Evolutionary conservation across 495 filamentous ascomycete species (phyloP).

Genomic region (Immersiella caudata): DNA sequence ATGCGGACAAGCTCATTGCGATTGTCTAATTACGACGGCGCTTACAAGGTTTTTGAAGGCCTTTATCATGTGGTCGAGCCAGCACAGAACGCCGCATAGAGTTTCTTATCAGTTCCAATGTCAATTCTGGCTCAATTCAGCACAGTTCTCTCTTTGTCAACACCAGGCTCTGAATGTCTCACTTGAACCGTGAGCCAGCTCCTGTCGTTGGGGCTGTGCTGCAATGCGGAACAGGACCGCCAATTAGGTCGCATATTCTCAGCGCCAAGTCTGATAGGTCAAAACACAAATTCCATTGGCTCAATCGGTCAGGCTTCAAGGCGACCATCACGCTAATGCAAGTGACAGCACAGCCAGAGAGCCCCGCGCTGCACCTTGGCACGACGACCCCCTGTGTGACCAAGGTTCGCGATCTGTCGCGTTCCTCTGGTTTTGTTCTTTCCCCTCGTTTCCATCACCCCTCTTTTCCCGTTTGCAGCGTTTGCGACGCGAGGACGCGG

Average conservation of each 20-base stretch:
- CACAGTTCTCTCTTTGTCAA: neutral
- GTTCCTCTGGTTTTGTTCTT: neutral
- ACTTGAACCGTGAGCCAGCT: neutral
- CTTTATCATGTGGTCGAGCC: too few species aligned
- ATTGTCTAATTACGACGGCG: too few species aligned
- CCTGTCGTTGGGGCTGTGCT: neutral
- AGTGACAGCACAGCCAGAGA: neutral
- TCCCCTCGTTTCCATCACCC: neutral
- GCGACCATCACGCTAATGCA: neutral
- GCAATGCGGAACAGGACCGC: neutral
- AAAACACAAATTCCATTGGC: neutral
- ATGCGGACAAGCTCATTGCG: too few species aligned
- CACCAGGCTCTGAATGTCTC: neutral
- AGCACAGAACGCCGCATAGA: too few species aligned
- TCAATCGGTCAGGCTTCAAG: neutral
- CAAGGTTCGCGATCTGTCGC: neutral
- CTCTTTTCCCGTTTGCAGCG: neutral
- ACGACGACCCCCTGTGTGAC: neutral
- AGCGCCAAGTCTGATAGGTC: neutral
- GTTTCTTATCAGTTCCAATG: too few species aligned
- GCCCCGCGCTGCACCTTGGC: neutral
- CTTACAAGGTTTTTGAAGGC: too few species aligned
- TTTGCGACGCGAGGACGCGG: neutral
- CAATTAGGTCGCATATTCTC: neutral
- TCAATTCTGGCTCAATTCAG: too few species aligned